Base-by-base conservation (phyloP, 2,329 filamentous ascomycete species). In the Trichoderma afroharzianum region DNA sequence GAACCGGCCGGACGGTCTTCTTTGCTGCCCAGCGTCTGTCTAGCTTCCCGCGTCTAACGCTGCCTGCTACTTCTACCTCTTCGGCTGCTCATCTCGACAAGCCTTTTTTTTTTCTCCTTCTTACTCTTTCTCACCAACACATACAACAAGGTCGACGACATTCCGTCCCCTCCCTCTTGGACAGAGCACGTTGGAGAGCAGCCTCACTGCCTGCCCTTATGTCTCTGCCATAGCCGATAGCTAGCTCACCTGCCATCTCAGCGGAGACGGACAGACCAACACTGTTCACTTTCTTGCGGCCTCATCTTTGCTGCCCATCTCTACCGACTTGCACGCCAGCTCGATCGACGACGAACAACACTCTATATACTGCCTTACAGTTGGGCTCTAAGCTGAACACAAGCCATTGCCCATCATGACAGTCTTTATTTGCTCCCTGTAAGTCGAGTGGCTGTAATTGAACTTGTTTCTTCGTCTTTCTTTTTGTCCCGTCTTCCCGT, bases 351-450 rank as follows among this genome's bases (percentile, higher is more conserved):
- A 36, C 30, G 12, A 59, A 61, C 55, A 68, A 61, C 18, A 43
- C 15, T 64, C 68, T 71, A 47, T 43, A 30, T 1, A 0, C 43
- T 36, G 24, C 26, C 55, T 32, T 47, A n/a, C n/a, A 47, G n/a
- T 62, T 62, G 7, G 39, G 12, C 18, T 21, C 24, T 30, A 55
- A 58, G 33, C 33, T 58, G 33, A 43, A n/a, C 11, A 32, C 47
- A 28, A 70, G 50, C 59, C 68, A 36, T 70, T 70, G 68, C 71
- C 75, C 78, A 82, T 62, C 70, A 83, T 83, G 81, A 83, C 81
- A 14, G 81, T 83, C 76, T 82, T 82, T 73, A 77, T 83, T 69
- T 81, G 80, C 74, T 82, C 81, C 33, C 79, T 83, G 81, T 82
- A 79, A 72, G 81, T 78, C 26, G n/a, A 43, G 6, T 12, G 30